Percentiles rank a stretch among this genome's conserved stretches.
phyloP scores from a whole-genome alignment of 2,329 filamentous ascomycete genomes.

The Xylaria sp. region DNA sequence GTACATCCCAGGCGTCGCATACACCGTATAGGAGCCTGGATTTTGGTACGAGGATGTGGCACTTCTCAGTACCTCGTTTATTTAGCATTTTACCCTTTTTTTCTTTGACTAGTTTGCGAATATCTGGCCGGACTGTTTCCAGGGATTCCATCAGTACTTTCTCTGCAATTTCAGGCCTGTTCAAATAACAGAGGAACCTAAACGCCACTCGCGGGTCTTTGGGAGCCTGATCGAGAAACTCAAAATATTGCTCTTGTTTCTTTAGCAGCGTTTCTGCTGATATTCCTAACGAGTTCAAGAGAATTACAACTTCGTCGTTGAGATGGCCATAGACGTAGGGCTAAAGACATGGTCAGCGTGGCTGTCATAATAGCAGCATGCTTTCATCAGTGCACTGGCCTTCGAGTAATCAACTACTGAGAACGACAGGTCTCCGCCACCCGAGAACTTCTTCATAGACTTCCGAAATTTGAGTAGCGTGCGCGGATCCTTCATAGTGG shows the following conservation, averaged over 20 bases:
- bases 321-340: constrained; percentile 13
- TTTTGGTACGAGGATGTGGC: constrained; percentile 10
- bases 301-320: constrained; percentile 14
- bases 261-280: constrained; percentile 3
- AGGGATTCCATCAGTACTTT: constrained; percentile 14
- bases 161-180: constrained; percentile 13
- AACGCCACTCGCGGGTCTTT: constrained; percentile 9
- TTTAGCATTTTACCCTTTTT: constrained; percentile 14
- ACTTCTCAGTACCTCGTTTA: constrained; percentile 8
- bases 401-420: constrained; percentile 14
- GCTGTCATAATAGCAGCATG: neutral
- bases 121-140: constrained; percentile 1
- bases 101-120: constrained; percentile 5
- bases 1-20: constrained; percentile 13
- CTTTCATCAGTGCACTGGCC: neutral
- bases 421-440: constrained; percentile 6
- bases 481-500: constrained; percentile 3
- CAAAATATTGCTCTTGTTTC: constrained; percentile 10
- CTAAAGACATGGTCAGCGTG: neutral
- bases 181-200: constrained; percentile 13
- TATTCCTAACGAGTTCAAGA: constrained; percentile 8
- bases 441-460: constrained; percentile 22
- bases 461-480: constrained; percentile 13
- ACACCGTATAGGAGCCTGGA: constrained; percentile 15
- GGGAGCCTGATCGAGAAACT: constrained; percentile 1